phyloP scores from a whole-genome alignment of 164 flowering plant species.

The Stephania cephalantha region DNA sequence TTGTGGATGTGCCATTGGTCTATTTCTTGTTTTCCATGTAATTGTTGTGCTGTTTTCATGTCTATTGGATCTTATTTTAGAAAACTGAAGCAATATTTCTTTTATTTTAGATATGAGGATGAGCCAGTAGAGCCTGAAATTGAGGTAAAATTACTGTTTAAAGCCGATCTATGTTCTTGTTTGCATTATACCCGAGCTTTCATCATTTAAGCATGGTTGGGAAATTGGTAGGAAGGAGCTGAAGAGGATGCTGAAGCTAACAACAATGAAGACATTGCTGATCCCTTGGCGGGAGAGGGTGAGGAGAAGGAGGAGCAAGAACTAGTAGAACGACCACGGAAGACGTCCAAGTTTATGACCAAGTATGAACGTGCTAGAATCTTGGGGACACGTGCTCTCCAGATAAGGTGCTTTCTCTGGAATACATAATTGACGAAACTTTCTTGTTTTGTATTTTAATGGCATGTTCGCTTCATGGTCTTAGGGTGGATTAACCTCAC shows the following conservation, averaged over 20 bases:
- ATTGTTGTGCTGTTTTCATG: not conserved
- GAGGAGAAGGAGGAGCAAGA: slow-evolving; percentile 37
- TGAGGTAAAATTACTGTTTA: slow-evolving; percentile 38
- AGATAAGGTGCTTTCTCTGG: slow-evolving; percentile 39
- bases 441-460: not conserved
- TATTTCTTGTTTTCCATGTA: not conserved
- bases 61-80: not conserved
- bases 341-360: slow-evolving; percentile 62
- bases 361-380: slow-evolving; percentile 63
- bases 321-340: slow-evolving; percentile 31
- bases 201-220: slow-evolving; percentile 3
- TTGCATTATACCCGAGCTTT: not conserved
- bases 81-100: not conserved
- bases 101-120: slow-evolving; percentile 51
- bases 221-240: slow-evolving; percentile 36
- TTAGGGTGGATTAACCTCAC: no score
- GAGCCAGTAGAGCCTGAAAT: slow-evolving; percentile 79
- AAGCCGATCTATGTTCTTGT: not conserved
- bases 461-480: no score
- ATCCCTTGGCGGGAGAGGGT: slow-evolving; percentile 29
- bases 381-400: slow-evolving; percentile 59
- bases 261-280: slow-evolving; percentile 39
- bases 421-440: not conserved
- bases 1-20: not conserved
- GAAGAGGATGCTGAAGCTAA: slow-evolving; percentile 39